Base-by-base conservation (phyloP, 768 basidiomycete species). In the Suillus fuscotomentosus region DNA sequence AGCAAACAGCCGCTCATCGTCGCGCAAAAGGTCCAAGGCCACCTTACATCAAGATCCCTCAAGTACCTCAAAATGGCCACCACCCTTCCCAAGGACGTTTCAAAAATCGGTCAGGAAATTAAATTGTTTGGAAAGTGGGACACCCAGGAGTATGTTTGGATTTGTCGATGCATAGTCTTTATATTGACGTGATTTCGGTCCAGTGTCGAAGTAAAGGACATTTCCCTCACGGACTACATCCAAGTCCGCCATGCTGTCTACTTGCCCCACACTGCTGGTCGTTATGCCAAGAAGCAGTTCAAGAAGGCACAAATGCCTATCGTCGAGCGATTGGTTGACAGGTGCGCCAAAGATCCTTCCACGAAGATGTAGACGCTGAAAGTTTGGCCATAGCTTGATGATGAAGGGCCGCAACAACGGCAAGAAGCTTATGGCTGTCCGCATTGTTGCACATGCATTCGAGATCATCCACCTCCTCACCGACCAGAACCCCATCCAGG, bases 341-440 rank as follows among this genome's bases (percentile, higher is more conserved):
- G 90, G 95, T 94, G 74, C 71, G 88, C 50, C 9, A 47, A 27
- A 51, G 39, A 31, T 55, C 31, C 51, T 27, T 62, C 65, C 17
- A 59, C 13, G 63, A 54, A 34, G 50, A 39, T 24, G 53, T 38
- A 36, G 31, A 13, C 39, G 17, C 62, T 66, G 36, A 68, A 50
- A 20, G 20, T 42, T 60, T 31, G 22, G 61, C 41, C 39, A 41
- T 70, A 97, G 95, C 79, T 82, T 99, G 78, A 99, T 99, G 97
- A 99, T 99, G 97, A 97, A 99, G 84, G 97, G 97, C 67, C 95
- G 97, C 81, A 99, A 99, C 90, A 99, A 96, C 83, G 97, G 97
- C 77, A 98, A 99, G 86, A 99, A 99, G 83, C 89, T 99, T 78
- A 82, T 99, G 80, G 91, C 97, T 73, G 94, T 99, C 80, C 95